phyloP scores from a whole-genome alignment of 768 basidiomycete genomes.

The Cystobasidium ongulense region DNA sequence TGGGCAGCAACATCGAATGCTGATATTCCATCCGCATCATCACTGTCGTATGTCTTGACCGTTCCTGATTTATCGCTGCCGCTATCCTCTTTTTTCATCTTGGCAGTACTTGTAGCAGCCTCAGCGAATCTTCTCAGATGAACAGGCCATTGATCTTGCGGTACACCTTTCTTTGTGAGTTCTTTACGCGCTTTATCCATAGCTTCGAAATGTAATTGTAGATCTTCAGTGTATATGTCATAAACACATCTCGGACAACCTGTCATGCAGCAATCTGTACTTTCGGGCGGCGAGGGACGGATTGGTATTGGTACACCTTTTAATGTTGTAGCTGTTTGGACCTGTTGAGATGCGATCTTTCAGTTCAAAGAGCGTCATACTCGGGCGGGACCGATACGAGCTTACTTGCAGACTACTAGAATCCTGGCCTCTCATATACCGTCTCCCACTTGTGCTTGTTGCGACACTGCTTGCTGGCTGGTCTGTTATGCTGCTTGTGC shows the following conservation, averaged over 20 bases:
- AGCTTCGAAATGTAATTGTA: constrained; percentile 23
- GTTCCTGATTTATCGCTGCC: neutral
- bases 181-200: constrained; percentile 5
- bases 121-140: neutral
- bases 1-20: neutral
- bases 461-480: neutral
- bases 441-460: neutral
- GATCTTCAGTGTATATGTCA: constrained; percentile 17
- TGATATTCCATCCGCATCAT: neutral
- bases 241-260: constrained; percentile 23
- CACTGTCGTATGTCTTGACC: neutral
- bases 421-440: neutral
- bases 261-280: constrained; percentile 5
- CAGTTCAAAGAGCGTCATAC: neutral
- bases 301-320: constrained; percentile 2
- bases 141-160: constrained; percentile 7
- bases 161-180: constrained; percentile 4
- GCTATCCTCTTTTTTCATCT: neutral
- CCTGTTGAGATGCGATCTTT: neutral
- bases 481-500: neutral
- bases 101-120: neutral
- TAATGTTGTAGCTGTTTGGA: neutral
- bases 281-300: neutral
- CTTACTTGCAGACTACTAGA: neutral
- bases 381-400: neutral